Evolutionary conservation across 2,329 filamentous ascomycete genomes (phyloP).

Genomic region (Aspergillaceae sp.): DNA sequence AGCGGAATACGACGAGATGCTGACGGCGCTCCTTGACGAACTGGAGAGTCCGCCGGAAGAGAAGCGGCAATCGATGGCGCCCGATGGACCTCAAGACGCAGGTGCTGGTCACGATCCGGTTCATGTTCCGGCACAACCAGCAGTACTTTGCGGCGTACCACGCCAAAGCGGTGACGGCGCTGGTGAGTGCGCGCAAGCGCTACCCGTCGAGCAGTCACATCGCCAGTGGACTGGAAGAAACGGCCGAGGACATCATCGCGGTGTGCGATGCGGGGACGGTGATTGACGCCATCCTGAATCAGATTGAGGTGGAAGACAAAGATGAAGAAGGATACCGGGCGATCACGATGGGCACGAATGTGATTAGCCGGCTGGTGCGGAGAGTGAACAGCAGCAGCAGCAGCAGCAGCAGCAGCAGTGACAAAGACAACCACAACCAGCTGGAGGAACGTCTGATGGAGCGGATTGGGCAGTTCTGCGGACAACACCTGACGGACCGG

Average conservation of each 20-base stretch:
- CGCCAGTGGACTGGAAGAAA: slow-evolving; percentile 32
- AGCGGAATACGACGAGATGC: slow-evolving; percentile 29
- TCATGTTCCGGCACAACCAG: slow-evolving; percentile 30
- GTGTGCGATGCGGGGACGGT: slow-evolving; percentile 19
- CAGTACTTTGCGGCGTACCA: slow-evolving; percentile 28
- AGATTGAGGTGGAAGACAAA: slow-evolving; percentile 22
- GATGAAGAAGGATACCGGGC: slow-evolving; percentile 24
- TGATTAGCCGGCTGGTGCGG: slow-evolving; percentile 21
- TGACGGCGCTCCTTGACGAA: slow-evolving; percentile 30
- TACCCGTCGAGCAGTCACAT: slow-evolving; percentile 34
- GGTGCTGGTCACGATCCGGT: slow-evolving; percentile 33
- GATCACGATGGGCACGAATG: slow-evolving; percentile 27
- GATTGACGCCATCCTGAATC: slow-evolving; percentile 27
- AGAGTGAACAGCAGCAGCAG: slow-evolving; percentile 14
- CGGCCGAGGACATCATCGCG: slow-evolving; percentile 27
- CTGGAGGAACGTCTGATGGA: slow-evolving; percentile 13
- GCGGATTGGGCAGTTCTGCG: slow-evolving; percentile 26
- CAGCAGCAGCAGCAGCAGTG: neutral
- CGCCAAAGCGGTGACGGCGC: slow-evolving; percentile 25
- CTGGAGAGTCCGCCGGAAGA: slow-evolving; percentile 26
- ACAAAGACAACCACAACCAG: neutral
- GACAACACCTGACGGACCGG: slow-evolving; percentile 22
- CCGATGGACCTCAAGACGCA: slow-evolving; percentile 34
- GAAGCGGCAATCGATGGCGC: slow-evolving; percentile 17
- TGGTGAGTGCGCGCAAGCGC: slow-evolving; percentile 30